These are phyloP conservation scores for Rehmannia glutinosa DNA, from an alignment of 257 asterid species.

Conservation along the genomic window DNA sequence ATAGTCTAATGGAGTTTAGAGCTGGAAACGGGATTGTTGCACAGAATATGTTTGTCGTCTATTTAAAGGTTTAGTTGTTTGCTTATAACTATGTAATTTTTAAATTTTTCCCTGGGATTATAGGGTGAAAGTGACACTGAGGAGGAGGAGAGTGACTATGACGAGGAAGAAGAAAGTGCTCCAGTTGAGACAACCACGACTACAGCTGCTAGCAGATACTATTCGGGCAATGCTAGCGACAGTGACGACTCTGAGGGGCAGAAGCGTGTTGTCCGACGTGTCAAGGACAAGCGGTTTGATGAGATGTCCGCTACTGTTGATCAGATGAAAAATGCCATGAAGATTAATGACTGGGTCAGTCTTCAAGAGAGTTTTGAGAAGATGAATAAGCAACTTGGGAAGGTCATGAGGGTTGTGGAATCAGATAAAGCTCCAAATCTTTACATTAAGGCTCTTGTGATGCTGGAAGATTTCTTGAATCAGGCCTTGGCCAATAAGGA, in stretches of 20 bases:
- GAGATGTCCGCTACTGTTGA: slow-evolving; percentile 81
- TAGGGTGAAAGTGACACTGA: slow-evolving; percentile 76
- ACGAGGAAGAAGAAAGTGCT: slow-evolving; percentile 42
- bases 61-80: no score
- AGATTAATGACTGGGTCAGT: slow-evolving; percentile 92
- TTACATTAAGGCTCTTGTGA: slow-evolving; percentile 84
- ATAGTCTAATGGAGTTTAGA: background rate
- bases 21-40: background rate
- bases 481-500: slow-evolving; percentile 87
- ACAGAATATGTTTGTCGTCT: background rate
- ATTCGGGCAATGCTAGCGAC: slow-evolving; percentile 44
- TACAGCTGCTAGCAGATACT: slow-evolving; percentile 40
- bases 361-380: slow-evolving; percentile 94
- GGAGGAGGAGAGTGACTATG: slow-evolving; percentile 45
- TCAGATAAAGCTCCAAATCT: slow-evolving; percentile 65
- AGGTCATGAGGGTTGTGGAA: slow-evolving; percentile 80
- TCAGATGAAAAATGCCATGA: slow-evolving; percentile 95
- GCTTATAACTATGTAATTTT: no score
- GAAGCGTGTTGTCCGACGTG: slow-evolving; percentile 74
- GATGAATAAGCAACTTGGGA: slow-evolving; percentile 89
- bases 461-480: slow-evolving; percentile 77
- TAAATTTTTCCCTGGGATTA: no score
- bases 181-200: slow-evolving; percentile 27
- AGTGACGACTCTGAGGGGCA: slow-evolving; percentile 63
- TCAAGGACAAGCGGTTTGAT: slow-evolving; percentile 81